Conservation (phyloP, 768 basidiomycete genomes). For the Epithele typhae region DNA sequence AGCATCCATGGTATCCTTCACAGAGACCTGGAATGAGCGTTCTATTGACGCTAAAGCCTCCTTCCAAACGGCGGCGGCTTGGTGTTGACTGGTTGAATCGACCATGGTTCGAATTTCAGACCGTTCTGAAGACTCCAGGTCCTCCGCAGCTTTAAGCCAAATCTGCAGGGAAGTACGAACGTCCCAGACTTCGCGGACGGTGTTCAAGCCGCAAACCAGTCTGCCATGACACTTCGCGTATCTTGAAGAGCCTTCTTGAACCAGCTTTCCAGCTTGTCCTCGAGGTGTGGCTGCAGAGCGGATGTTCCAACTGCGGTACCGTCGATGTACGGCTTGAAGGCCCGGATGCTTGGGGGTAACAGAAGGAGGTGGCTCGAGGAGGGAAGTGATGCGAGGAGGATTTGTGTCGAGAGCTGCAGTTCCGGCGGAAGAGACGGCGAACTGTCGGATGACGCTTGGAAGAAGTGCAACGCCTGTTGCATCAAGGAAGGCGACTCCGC, state of each 20-base stretch:
- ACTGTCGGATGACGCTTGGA: conserved; percentile 47
- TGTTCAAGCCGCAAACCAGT: conserved; percentile 59
- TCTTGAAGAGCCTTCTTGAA: conserved; percentile 47
- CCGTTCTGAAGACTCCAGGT: conserved; percentile 48
- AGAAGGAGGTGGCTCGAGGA: conserved; percentile 81
- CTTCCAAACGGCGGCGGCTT: conserved; percentile 60
- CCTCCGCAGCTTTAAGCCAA: conserved; percentile 38
- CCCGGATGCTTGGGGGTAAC: conserved; percentile 63
- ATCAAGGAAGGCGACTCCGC: conserved; percentile 43
- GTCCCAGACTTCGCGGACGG: conserved; percentile 66
- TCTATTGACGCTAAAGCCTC: conserved; percentile 39
- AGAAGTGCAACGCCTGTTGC: conserved; percentile 49
- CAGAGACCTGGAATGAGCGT: conserved; percentile 39
- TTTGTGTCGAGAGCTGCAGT: conserved; percentile 60
- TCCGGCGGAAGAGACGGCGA: conserved; percentile 39
- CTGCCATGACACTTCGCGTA: conserved; percentile 40
- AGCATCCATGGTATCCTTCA: conserved; percentile 36
- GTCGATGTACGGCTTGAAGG: conserved; percentile 86
- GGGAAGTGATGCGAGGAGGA: conserved; percentile 66
- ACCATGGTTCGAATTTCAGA: conserved; percentile 38
- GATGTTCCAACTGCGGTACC: conserved; percentile 53
- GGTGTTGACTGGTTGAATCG: conserved; percentile 49
- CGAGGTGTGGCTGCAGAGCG: conserved; percentile 40
- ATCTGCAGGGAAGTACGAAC: conserved; percentile 49
- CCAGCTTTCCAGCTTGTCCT: conserved; percentile 56